A percentile compares a stretch with the other conserved stretches of the same genome.
phyloP scores from a whole-genome alignment of 164 flowering plant species.

The Tetrastigma voinierianum region DNA sequence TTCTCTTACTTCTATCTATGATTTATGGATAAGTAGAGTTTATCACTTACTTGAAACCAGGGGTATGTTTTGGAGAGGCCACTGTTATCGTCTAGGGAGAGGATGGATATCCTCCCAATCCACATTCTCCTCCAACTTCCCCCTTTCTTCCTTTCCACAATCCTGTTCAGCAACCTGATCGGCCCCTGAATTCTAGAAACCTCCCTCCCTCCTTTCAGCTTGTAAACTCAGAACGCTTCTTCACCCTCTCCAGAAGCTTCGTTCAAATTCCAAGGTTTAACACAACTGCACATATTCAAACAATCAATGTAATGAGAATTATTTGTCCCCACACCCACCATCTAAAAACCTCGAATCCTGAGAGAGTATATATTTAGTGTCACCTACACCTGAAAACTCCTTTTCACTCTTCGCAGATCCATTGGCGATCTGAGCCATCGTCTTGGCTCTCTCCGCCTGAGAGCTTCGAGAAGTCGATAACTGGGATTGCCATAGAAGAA shows the following conservation, averaged over 20 bases:
- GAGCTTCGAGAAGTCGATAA: slow-evolving; percentile 85
- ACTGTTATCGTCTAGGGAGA: slow-evolving; percentile 54
- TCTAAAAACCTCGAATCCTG: background rate
- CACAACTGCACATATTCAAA: slow-evolving; percentile 60
- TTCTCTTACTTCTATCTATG: too few species aligned
- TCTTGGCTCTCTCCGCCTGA: slow-evolving; percentile 63
- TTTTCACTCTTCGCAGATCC: slow-evolving; percentile 85
- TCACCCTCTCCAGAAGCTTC: slow-evolving; percentile 84
- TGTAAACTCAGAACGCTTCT: slow-evolving; percentile 58
- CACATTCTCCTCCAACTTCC: slow-evolving; percentile 55
- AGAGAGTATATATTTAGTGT: too few species aligned
- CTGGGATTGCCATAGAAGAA: slow-evolving; percentile 71
- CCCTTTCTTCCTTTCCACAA: slow-evolving; percentile 39
- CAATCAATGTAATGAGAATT: too few species aligned
- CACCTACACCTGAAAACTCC: slow-evolving; percentile 79
- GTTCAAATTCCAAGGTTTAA: slow-evolving; percentile 85
- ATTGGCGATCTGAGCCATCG: slow-evolving; percentile 59
- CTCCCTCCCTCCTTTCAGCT: slow-evolving; percentile 69
- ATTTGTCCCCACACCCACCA: too few species aligned
- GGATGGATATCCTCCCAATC: slow-evolving; percentile 94
- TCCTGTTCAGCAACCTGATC: slow-evolving; percentile 48
- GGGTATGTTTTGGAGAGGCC: slow-evolving; percentile 58
- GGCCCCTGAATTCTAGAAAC: slow-evolving; percentile 51
- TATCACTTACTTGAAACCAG: slow-evolving; percentile 62
- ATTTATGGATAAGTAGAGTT: too few species aligned